Percentiles rank a stretch among this genome's conserved stretches.
Evolutionary conservation across 176 grass and related monocot genomes (phyloP).

Genomic region (Triticum aestivum): DNA sequence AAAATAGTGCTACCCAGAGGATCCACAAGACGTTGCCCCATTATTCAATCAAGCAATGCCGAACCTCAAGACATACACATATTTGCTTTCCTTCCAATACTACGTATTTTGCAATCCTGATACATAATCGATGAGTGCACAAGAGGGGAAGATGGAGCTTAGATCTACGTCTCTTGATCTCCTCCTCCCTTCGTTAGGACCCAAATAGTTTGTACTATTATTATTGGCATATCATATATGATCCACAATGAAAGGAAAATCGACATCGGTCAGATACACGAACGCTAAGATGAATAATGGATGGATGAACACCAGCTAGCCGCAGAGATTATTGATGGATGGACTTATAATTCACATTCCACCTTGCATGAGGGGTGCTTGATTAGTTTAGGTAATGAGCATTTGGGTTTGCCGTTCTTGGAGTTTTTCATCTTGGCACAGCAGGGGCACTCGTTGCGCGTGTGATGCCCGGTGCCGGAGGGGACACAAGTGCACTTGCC

Average conservation of each 20-base stretch:
- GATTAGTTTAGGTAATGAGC: neutral
- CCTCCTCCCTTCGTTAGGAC: neutral
- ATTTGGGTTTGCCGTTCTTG: constrained; percentile 35
- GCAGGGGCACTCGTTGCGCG: constrained; percentile 35
- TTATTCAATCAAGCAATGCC: neutral
- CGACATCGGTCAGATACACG: neutral
- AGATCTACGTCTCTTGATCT: neutral
- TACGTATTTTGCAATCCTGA: neutral
- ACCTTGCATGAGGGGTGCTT: no score
- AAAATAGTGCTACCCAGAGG: neutral
- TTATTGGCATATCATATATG: neutral
- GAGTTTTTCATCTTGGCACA: constrained; percentile 40
- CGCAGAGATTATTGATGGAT: no score
- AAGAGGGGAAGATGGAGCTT: neutral
- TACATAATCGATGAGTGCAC: no score
- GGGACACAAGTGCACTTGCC: constrained; percentile 66
- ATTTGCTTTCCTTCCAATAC: neutral
- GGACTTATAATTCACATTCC: no score
- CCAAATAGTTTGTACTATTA: neutral
- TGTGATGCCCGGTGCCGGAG: constrained; percentile 58
- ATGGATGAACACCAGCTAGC: neutral
- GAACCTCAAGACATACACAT: neutral
- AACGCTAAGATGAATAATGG: neutral
- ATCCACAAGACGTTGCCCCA: neutral
- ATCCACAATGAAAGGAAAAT: neutral